Evolutionary conservation across 768 basidiomycete genomes (phyloP), one percentile per base, ranked within the genome.

Genomic region (Termitomyces heimii): DNA sequence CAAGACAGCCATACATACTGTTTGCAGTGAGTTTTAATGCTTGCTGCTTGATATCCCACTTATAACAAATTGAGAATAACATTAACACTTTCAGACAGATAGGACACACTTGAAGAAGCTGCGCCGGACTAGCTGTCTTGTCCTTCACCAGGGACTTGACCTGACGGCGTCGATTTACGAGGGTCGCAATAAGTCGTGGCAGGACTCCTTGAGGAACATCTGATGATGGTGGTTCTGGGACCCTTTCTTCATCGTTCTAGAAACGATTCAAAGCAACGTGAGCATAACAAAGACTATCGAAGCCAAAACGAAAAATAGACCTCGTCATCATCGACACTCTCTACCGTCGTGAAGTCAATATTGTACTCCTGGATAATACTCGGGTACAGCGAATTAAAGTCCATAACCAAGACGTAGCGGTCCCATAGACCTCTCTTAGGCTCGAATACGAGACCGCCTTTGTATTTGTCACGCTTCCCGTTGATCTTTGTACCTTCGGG

Each of bases 301-400:
- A 40, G 8, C 47, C 14, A 54, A 18, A 24, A 32, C 28, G 16
- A 47, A 43, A 31, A 14, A 56, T n/a, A n/a, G n/a, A 66, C 77
- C 71, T 77, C 89, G 66, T 83, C 83, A 63, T 81, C 83, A 26
- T 84, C 84, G 8, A 80, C 76, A 54, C 82, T 81, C 45, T 92
- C 89, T 20, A 98, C 87, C 0, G 97, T 99, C 10, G 97, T 98
- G 66, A 98, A 98, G 73, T 98, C 97, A 63, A 99, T 98, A 69
- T 99, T 98, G 68, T 92, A 99, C 77, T 99, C 97, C 67, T 98
- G 97, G 48, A 99, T 99, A 76, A 99, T 99, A 70, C 92, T 94
- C 6, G 97, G 97, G 69, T 99, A 99, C 55, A 99, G 79, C 59
- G 94, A 97, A 73, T 99, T 99, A 85, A 98, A 99, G 71, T 99